Base-by-base conservation (phyloP, 352 stramenopile genomes). In the Hyaloperonospora brassicae region DNA sequence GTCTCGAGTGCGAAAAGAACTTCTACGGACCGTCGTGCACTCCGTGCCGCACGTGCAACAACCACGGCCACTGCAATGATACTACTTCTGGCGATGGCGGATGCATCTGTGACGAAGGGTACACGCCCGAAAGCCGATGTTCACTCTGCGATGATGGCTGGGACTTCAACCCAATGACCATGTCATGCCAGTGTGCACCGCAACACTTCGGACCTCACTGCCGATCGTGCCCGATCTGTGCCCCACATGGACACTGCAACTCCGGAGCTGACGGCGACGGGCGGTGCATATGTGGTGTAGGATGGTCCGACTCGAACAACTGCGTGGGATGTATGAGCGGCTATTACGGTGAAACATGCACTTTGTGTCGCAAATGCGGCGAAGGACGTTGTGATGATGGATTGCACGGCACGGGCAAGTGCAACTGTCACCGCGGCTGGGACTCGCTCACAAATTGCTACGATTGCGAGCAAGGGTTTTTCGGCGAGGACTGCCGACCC, bases 271-370 rank as follows among this genome's bases (percentile, higher is more conserved):
- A 93, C 42, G 83, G 85, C 39, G 81, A 93, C 24, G 85, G 85
- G 0, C 72, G 79, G 1, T 95, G 85, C 47, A 90, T 92, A 30
- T 95, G 85, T 55, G 77, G 92, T 30, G 57, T 84, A 22, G 85
- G 84, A 9, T 95, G 83, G 81, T 89, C 82, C 11, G 75, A 89
- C 51, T 95, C 84, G 11, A 91, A 90, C 65, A 91, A 92, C 47
- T 95, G 85, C 50, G 85, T 93, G 39, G 81, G 83, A 7, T 95
- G 85, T 50, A 92, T 92, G 79, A 69, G 64, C 34, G 78, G 83
- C 13, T 95, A 93, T 54, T 95, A 74, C 50, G 68, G 85, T 7
- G 67, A 84, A 44, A 81, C 71, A 30, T 95, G 85, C 50, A 54
- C 78, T 2, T 7, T 67, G 8, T 95, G 85, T 54, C 79, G 80